Evolutionary conservation across 1,284 basidiomycete genomes (phyloP), one percentile per base, ranked within the genome.

Genomic region (Malassezia japonica): DNA sequence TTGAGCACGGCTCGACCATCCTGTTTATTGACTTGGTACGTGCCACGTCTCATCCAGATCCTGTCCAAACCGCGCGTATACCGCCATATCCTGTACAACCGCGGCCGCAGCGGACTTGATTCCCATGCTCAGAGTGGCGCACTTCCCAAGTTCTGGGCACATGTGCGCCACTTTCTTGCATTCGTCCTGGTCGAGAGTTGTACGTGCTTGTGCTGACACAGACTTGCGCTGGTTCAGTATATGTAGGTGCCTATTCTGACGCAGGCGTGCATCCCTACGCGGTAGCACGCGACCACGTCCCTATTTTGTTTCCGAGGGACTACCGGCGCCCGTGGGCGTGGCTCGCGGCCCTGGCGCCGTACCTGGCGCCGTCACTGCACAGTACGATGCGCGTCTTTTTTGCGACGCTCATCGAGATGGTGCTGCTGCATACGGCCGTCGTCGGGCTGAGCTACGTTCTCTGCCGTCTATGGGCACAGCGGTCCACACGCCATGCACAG

Each of bases 51-150:
- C 21, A 18, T 6, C 23, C 18, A 51, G 52, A 54, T 57, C 20
- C 46, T 57, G 18, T 42, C 35, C 34, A 58, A 58, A 37, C 56
- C 56, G n/a, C 52, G 56, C 31, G 56, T 40, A 6, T 58, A 58
- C 29, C 40, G 56, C 6, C 56, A 58, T 45, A 20, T 58, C 1
- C 32, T 58, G 18, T 58, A 55, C 40, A 58, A 58, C 38, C n/a
- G 42, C 13, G 10, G 15, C 27, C 18, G 16, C 3, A 1, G 8
- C 6, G 8, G 2, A 9, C 21, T 6, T 23, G 6, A 5, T 7
- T 20, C 25, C 20, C 6, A 21, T 38, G 3, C 20, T n/a, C 5
- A 21, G n/a, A 31, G 6, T 2, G 29, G 9, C 2, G 8, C 45
- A 16, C 6, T 15, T 21, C 16, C 20, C n/a, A n/a, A n/a, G 9